Base-by-base conservation (phyloP, 305 asterid species). In the Coffea humblotiana region DNA sequence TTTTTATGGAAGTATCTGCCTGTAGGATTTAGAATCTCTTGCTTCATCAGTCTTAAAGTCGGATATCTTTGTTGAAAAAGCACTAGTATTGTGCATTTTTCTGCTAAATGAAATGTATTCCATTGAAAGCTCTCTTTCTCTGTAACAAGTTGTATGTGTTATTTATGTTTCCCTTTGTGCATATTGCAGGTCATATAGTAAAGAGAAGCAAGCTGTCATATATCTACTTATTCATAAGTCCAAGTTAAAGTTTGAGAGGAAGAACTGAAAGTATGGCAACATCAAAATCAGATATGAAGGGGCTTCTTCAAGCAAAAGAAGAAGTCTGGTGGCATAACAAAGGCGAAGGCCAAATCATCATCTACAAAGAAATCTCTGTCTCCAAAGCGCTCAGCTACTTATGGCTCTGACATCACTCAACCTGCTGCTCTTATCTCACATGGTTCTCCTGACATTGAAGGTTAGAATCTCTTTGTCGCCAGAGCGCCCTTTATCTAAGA, bases 281-380 rank as follows among this genome's bases (percentile, higher is more conserved):
- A 52, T 87, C 97, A 3, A 81, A 81, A 78, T 81, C 88, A 23
- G 92, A 85, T 70, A 86, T 94, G 81, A 91, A 89, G 84, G 84
- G 97, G 94, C 72, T 91, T 90, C 89, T 94, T 84, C 87, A 84
- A 83, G 82, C 94, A 92, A 86, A 90, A 86, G 89, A 92, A 91
- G 90, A 90, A 87, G 80, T 77, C 85, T 35, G 80, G 79, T 0
- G 89, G 90, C 23, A 76, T 88, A 69, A 68, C 90, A n/a, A 93
- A 86, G 86, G 71, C 90, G 3, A 81, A 83, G 49, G 23, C 87
- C 7, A 78, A 82, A 56, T 68, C 91, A 79, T 73, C 88, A 60
- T 82, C 82, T 49, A 72, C 86, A 40, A 83, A 71, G 67, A 19
- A 80, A n/a, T 61, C 75, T 2, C 14, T 75, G 13, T 56, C 82